A percentile compares a stretch with the other conserved stretches of the same genome.
phyloP scores from a whole-genome alignment of 192 early-diverging fungal genomes.

The Backusella luteola region DNA sequence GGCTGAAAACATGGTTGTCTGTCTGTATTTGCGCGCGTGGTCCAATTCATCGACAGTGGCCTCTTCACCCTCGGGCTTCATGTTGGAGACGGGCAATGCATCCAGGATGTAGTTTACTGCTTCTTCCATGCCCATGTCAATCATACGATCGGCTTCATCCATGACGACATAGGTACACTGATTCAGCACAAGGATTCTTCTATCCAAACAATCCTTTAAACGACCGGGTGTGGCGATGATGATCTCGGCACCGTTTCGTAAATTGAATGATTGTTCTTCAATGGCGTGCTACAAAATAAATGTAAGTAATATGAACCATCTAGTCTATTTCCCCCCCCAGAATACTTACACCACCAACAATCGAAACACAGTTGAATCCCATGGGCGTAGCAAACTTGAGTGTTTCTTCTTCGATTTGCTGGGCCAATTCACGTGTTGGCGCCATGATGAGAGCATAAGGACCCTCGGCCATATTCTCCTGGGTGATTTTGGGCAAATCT shows the following conservation, averaged over 20 bases:
- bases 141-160: conserved; percentile 98
- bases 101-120: conserved; percentile 97
- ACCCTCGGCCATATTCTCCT: conserved; percentile 78
- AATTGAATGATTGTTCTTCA: conserved; percentile 84
- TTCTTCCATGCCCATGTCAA: conserved; percentile 92
- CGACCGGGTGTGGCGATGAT: conserved; percentile 98
- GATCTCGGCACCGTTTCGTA: conserved; percentile 92
- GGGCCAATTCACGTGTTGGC: conserved; percentile 95
- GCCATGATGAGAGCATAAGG: conserved; percentile 95
- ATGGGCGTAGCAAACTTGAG: conserved; percentile 86
- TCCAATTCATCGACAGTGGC: conserved; percentile 53
- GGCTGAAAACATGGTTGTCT: conserved; percentile 99
- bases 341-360: conserved; percentile 68
- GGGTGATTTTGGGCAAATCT: conserved; percentile 72
- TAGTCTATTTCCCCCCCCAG: too few relatives aligned
- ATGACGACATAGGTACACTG: conserved; percentile 98
- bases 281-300: conserved; percentile 66
- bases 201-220: conserved; percentile 88
- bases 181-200: conserved; percentile 83
- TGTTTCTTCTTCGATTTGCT: conserved; percentile 94
- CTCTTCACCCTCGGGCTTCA: conserved; percentile 83
- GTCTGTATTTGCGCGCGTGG: conserved; percentile 62
- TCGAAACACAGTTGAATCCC: conserved; percentile 80
- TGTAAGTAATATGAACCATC: too few relatives aligned
- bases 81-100: conserved; percentile 86